A percentile compares a stretch with the other conserved stretches of the same genome.
These are phyloP conservation scores for Delphinella strobiligena DNA, from an alignment of 2,329 filamentous ascomycete species.

Conservation along the genomic window DNA sequence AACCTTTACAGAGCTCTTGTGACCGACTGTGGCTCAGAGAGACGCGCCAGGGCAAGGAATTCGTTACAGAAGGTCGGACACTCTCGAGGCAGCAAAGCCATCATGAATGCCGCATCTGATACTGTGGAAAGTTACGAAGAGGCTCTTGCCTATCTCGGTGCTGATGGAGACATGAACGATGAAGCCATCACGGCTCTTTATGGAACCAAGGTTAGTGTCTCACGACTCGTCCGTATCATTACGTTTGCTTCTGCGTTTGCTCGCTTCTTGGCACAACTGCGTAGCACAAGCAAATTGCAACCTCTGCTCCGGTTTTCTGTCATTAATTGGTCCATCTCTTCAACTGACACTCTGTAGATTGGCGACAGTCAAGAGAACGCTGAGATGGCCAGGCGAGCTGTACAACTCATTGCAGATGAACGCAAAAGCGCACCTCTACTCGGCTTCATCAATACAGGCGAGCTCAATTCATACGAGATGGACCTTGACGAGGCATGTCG, in stretches of 20 bases:
- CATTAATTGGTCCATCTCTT: too few species aligned
- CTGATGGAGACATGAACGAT: slow-evolving; percentile 35
- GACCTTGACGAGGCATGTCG: slow-evolving; percentile 42
- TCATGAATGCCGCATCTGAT: slow-evolving; percentile 47
- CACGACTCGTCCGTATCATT: too few species aligned
- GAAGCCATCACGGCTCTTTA: slow-evolving; percentile 47
- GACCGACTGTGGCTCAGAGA: slow-evolving; percentile 2
- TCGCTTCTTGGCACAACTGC: slow-evolving; percentile 1
- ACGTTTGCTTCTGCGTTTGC: not conserved
- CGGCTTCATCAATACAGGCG: slow-evolving; percentile 41
- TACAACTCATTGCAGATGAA: slow-evolving; percentile 46
- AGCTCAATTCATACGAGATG: slow-evolving; percentile 39
- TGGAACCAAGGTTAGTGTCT: slow-evolving; percentile 42
- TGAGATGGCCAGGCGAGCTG: slow-evolving; percentile 41
- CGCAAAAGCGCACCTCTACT: slow-evolving; percentile 44
- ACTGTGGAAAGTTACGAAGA: slow-evolving; percentile 51
- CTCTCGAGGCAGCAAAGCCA: slow-evolving; percentile 43
- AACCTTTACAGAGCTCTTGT: slow-evolving; percentile 45
- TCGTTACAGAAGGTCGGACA: slow-evolving; percentile 49
- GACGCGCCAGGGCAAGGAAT: slow-evolving; percentile 40
- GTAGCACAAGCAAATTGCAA: too few species aligned
- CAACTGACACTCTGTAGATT: slow-evolving; percentile 23
- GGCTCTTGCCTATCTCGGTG: slow-evolving; percentile 49
- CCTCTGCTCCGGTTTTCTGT: too few species aligned
- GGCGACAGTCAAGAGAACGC: slow-evolving; percentile 38